Evolutionary conservation across 2,329 filamentous ascomycete species (phyloP), one percentile per base, ranked within the genome.

Genomic region (Sporothrix schenckii): DNA sequence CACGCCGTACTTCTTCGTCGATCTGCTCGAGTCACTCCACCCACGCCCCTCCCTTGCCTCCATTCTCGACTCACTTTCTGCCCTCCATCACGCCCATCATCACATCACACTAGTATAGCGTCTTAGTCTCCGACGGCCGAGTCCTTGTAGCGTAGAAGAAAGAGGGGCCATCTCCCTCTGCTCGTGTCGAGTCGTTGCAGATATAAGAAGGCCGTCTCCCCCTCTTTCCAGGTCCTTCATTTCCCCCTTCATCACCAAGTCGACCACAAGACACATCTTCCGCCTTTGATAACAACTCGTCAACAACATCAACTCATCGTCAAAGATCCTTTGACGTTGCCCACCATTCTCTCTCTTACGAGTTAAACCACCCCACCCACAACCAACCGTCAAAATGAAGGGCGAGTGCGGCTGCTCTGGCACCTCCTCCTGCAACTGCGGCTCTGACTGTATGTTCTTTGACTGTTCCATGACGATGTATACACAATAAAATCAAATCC

Each of bases 391-490:
- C 77, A 80, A 76, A 69, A 80, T 80, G 78, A 79, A 79, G 77
- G 77, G 77, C 73, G 78, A 80, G 73, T 80, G 78, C 75, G 78
- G 78, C 78, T 80, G 78, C 77, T 79, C 78, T 69, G 76, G 76
- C 73, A 68, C 74, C 74, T 77, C 77, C 61, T 75, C 74, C 76
- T 80, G 78, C 79, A 79, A 74, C 77, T 76, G 69, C 71, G 71
- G 72, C 68, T 70, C 72, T 66, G 56, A 50, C 72, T 74, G 73
- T 74, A 72, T 58, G 71, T 72, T 13, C 50, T 61, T 53, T 27
- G 66, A 41, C 63, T 4, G 3, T 49, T 14, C 14, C 47, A 19
- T 2, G 14, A 16, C 14, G 4, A 49, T 9, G 10, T 44, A 9
- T 4, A 16, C 41, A 44, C 1, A 44, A 44, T 9, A 14, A 2